phyloP scores from a whole-genome alignment of 176 grass and related monocot genomes.

The Eragrostis curvula region DNA sequence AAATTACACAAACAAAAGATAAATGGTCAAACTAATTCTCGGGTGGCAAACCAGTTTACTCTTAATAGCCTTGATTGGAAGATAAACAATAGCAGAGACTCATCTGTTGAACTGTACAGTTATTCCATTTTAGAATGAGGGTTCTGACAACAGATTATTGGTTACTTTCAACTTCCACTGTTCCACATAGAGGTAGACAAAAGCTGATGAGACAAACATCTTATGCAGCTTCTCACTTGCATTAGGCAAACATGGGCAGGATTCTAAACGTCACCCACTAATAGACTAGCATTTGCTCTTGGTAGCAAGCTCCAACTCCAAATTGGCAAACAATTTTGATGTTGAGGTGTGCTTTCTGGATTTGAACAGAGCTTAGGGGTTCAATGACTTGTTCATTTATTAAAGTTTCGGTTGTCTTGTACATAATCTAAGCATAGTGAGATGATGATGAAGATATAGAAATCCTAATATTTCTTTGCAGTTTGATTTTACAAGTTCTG shows the following conservation, averaged over 20 bases:
- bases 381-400: neutral
- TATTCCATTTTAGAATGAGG: neutral
- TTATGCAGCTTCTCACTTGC: neutral
- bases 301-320: neutral
- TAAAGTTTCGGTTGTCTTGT: neutral
- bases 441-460: neutral
- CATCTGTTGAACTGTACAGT: neutral
- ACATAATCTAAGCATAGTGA: neutral
- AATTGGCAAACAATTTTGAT: neutral
- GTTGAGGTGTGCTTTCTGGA: neutral
- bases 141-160: neutral
- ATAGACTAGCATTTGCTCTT: conserved; percentile 6
- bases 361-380: neutral
- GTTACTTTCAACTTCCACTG: conserved; percentile 2
- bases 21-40: conserved; percentile 18
- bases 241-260: neutral
- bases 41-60: neutral
- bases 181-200: neutral
- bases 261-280: neutral
- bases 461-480: neutral
- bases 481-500: neutral
- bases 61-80: neutral
- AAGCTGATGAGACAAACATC: neutral
- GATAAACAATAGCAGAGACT: neutral
- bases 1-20: conserved; percentile 16